Evolutionary conservation across 129 eudicot species (phyloP), one percentile per base, ranked within the genome.

Genomic region (Smallanthus sonchifolius): DNA sequence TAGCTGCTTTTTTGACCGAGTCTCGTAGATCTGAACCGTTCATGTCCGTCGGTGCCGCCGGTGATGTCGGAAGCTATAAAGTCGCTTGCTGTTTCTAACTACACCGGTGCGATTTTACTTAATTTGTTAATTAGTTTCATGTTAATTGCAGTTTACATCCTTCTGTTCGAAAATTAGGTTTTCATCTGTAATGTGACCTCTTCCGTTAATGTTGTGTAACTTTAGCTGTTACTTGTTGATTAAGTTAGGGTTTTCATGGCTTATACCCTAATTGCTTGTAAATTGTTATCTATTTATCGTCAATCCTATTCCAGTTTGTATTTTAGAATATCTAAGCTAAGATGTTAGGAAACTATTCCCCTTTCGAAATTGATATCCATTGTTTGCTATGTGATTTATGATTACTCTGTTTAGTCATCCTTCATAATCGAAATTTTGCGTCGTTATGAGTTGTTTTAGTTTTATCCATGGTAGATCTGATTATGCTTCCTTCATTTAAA

Each of bases 1-100:
- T 72, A 62, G 70, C 74, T 61, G 79, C 74, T 14, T 30, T 15
- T 70, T 82, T 71, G 65, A 60, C 75, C 20, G 36, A 14, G 47
- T 64, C n/a, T 60, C 16, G 40, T 67, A 86, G 91, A 86, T 86
- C 91, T 86, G 75, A 47, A 77, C 56, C 19, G 44, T 82, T 67
- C 80, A 16, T 59, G 28, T 51, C 64, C 73, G 52, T 80, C 81
- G 80, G 79, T 66, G 54, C 32, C 74, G 74, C 52, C 77, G 69
- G 67, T 39, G 75, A 83, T 86, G 91, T 75, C 81, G 80, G 76
- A 69, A 76, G 61, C 82, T 60, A 45, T 68, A 10, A 43, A 17
- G 20, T 39, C 67, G 66, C 13, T 69, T 43, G 16, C 75, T 67
- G 62, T 57, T 69, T 65, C 66, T 55, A 45, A 44, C 54, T 34